Evolutionary conservation across 108 stramenopile species (phyloP), one percentile per base, ranked within the genome.

Genomic region (Chaetoceros tenuissimus): DNA sequence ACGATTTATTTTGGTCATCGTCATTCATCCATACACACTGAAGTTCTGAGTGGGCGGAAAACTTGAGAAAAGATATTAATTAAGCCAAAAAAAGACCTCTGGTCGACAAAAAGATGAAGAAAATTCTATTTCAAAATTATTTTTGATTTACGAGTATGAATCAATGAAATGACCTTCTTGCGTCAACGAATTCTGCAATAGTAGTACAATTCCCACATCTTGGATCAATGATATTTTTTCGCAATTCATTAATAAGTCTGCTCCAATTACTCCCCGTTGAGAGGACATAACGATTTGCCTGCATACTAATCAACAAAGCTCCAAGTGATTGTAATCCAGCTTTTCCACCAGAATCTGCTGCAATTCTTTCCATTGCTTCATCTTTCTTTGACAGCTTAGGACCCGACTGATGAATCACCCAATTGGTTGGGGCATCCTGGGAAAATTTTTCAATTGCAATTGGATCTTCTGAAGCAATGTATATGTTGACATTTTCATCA

Each of bases 221-320:
- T 30, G 75, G 62, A 46, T 81, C 63, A 20, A 82, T 27, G 22
- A 82, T 59, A 26, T 57, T 46, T 30, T 61, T 43, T 57, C 80
- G 56, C 46, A 82, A 34, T 49, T 75, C 73, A 31, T 82, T 69
- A 67, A 82, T 69, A 31, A 82, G 24, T 24, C 67, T 59, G 62
- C 76, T 78, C 80, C 80, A 82, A 57, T 82, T 82, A 24, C 69
- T 72, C 28, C 22, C 64, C 5, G 74, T 74, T 0, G 77, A 72
- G 49, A 82, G 53, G 21, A 82, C 80, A 66, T 69, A 82, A 24
- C 71, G 63, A 46, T 82, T 74, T n/a, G 69, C 69, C 59, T 81
- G 73, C 72, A 81, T 67, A 1, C 75, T 72, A 1, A 81, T 61
- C 57, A 82, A 55, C n/a, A 82, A 58, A 0, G 74, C 70, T 8